Evolutionary conservation across 331 rosid species (phyloP).

Genomic region (Rosa hybrid): DNA sequence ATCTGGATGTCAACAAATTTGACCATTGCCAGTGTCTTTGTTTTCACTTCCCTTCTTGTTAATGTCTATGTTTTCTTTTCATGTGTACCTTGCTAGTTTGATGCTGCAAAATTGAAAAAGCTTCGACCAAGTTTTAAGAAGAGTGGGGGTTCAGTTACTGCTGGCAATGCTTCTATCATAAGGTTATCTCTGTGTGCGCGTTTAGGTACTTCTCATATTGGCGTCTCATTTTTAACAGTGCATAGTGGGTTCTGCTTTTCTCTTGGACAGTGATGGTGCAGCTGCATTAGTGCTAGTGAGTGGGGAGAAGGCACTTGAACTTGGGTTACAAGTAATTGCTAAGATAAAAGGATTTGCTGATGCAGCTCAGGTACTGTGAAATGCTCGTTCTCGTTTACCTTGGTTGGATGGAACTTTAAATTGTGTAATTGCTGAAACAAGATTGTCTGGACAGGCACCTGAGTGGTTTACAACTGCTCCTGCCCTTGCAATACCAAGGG

Average conservation of each 20-base stretch:
- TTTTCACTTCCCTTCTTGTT: background rate
- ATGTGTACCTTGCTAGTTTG: constrained; percentile 55
- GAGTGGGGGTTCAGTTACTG: constrained; percentile 89
- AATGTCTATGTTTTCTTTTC: background rate
- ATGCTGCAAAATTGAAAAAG: constrained; percentile 76
- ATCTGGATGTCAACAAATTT: constrained; percentile 3
- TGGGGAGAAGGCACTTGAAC: constrained; percentile 81
- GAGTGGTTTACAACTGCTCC: constrained; percentile 92
- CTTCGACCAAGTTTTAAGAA: constrained; percentile 85
- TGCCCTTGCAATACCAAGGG: constrained; percentile 83
- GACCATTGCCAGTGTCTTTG: background rate
- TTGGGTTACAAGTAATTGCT: constrained; percentile 81
- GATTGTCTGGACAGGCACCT: constrained; percentile 66
- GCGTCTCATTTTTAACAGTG: background rate
- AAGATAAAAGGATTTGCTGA: constrained; percentile 88
- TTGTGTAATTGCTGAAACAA: constrained; percentile 31
- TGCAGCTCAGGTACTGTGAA: constrained; percentile 83
- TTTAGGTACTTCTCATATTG: background rate
- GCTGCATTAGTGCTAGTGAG: constrained; percentile 91
- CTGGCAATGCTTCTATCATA: constrained; percentile 93
- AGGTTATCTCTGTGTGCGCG: constrained; percentile 43
- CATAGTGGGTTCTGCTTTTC: constrained; percentile 22
- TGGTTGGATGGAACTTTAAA: background rate
- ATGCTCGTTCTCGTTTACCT: constrained; percentile 10
- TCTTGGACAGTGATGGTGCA: constrained; percentile 77